Conservation (phyloP, 1,139 yeast genomes). For the Blastobotrys malaysiensis region DNA sequence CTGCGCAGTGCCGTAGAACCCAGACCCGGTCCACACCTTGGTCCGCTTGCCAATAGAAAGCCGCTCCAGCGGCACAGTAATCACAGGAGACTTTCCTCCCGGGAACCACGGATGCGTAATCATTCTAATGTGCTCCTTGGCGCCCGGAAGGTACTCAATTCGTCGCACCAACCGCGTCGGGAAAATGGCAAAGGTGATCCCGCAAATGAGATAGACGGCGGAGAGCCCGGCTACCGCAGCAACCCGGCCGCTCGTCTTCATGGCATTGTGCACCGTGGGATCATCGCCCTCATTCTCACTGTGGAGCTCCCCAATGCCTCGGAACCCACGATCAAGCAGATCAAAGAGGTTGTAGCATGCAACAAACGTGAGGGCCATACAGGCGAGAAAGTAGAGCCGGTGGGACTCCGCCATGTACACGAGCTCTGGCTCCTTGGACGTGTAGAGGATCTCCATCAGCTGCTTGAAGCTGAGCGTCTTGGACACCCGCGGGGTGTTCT, state of each 20-base stretch:
- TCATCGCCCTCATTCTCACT: constrained; percentile 48
- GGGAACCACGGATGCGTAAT: constrained; percentile 74
- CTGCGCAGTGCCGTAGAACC: constrained; percentile 80
- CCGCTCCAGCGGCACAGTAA: constrained; percentile 56
- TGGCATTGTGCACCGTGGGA: constrained; percentile 34
- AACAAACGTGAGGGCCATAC: constrained; percentile 65
- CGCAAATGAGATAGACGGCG: constrained; percentile 40
- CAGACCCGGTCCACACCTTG: constrained; percentile 78
- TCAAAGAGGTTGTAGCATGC: constrained; percentile 62
- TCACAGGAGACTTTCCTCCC: constrained; percentile 69
- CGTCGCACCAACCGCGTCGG: constrained; percentile 71
- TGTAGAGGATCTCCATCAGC: constrained; percentile 55
- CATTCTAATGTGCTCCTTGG: constrained; percentile 50
- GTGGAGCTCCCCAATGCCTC: constrained; percentile 53
- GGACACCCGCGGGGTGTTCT: constrained; percentile 55
- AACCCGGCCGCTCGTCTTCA: constrained; percentile 36
- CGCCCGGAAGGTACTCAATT: constrained; percentile 65
- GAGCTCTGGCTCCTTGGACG: constrained; percentile 60
- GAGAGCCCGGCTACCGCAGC: constrained; percentile 41
- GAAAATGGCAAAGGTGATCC: constrained; percentile 40
- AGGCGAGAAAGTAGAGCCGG: constrained; percentile 62
- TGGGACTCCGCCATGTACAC: constrained; percentile 84
- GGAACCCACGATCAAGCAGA: constrained; percentile 52
- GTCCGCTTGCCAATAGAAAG: constrained; percentile 55
- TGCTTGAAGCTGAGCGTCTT: constrained; percentile 54